A percentile compares a stretch with the other conserved stretches of the same genome.
phyloP scores from a whole-genome alignment of 2,329 filamentous ascomycete species.

The Zymoseptoria crescenta region DNA sequence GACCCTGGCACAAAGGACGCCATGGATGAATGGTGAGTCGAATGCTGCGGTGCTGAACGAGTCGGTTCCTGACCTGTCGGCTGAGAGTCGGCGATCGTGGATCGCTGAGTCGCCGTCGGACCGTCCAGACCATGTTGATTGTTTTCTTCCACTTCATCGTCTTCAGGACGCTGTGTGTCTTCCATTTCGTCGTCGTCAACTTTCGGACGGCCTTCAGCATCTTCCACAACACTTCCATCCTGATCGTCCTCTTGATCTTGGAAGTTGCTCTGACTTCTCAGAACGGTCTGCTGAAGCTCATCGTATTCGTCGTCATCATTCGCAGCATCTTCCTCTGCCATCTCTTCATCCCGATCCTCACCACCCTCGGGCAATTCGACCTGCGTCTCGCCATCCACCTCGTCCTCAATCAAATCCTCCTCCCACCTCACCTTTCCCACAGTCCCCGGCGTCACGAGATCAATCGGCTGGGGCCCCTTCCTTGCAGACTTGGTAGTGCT shows the following conservation, averaged over 20 bases:
- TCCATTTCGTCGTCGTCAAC: constrained; percentile 3
- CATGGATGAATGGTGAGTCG: constrained; percentile 27
- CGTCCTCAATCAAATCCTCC: constrained; percentile 18
- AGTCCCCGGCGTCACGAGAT: constrained; percentile 28
- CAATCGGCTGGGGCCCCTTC: constrained; percentile 12
- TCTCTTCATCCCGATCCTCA: constrained; percentile 15
- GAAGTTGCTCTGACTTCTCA: constrained; percentile 25
- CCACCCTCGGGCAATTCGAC: constrained; percentile 5
- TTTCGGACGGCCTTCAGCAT: constrained; percentile 6
- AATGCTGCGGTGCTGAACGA: neutral
- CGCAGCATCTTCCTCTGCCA: constrained; percentile 20
- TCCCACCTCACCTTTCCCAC: neutral
- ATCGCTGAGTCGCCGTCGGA: constrained; percentile 25
- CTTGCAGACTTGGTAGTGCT: neutral
- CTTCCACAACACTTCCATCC: constrained; percentile 4
- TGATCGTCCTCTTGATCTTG: constrained; percentile 15
- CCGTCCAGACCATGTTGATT: neutral
- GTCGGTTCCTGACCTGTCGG: constrained; percentile 15
- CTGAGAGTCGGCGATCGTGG: constrained; percentile 41
- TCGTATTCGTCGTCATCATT: constrained; percentile 32
- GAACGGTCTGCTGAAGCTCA: constrained; percentile 28
- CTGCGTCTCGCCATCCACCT: constrained; percentile 10
- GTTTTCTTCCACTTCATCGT: constrained; percentile 4
- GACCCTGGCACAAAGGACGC: constrained; percentile 30
- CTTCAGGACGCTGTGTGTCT: constrained; percentile 1